Conservation (phyloP, 225 moss, liverwort and hornwort species). For the Anthoceros angustus region DNA sequence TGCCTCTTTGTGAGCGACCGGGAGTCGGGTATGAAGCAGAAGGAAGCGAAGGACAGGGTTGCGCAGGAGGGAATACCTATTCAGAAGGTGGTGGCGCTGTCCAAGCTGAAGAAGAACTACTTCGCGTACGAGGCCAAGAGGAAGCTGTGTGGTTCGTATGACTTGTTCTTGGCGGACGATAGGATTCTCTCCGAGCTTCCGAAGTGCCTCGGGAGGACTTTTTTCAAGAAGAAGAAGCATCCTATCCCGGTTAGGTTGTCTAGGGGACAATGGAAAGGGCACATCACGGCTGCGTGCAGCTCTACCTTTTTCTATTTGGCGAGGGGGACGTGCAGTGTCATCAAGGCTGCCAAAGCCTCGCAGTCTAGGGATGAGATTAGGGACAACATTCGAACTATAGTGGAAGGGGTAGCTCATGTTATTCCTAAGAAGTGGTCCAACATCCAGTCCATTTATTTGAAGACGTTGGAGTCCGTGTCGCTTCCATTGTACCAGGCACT, state of each 20-base stretch:
- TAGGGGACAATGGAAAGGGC: slow-evolving; percentile 48
- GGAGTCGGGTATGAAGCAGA: slow-evolving; percentile 30
- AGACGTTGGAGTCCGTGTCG: slow-evolving; percentile 56
- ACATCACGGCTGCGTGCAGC: slow-evolving; percentile 36
- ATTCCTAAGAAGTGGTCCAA: slow-evolving; percentile 61
- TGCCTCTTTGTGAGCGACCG: slow-evolving; percentile 53
- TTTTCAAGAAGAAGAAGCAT: slow-evolving; percentile 81
- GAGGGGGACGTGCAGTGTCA: slow-evolving; percentile 60
- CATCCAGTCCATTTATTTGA: slow-evolving; percentile 50
- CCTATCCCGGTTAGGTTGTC: slow-evolving; percentile 53
- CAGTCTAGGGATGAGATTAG: slow-evolving; percentile 47
- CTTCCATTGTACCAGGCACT: slow-evolving; percentile 51
- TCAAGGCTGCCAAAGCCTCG: slow-evolving; percentile 58
- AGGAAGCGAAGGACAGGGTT: slow-evolving; percentile 41
- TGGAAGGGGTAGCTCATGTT: slow-evolving; percentile 38
- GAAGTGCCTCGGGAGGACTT: slow-evolving; percentile 54
- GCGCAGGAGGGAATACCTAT: slow-evolving; percentile 39
- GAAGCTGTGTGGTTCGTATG: slow-evolving; percentile 74
- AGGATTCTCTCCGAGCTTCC: slow-evolving; percentile 46
- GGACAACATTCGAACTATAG: slow-evolving; percentile 33
- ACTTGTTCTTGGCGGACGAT: slow-evolving; percentile 62
- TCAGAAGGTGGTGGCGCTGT: slow-evolving; percentile 50
- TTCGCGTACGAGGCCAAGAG: slow-evolving; percentile 52
- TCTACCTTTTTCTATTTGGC: slow-evolving; percentile 54
- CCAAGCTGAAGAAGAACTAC: slow-evolving; percentile 59